Percentiles rank a stretch among this genome's conserved stretches.
These are phyloP conservation scores for Populus hybrid DNA, from an alignment of 441 rosid species.

Conservation along the genomic window DNA sequence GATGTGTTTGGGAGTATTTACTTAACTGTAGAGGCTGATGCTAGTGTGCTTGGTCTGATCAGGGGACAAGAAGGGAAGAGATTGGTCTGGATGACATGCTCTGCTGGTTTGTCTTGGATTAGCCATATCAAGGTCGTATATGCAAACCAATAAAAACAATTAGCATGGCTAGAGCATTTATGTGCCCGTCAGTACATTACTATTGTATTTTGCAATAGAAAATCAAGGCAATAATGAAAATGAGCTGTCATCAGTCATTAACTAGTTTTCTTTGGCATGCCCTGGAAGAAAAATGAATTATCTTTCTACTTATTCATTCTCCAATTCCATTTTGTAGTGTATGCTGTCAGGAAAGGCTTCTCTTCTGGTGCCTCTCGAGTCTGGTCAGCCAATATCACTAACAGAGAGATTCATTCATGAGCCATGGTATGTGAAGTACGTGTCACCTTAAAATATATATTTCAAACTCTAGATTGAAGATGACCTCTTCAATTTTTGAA, in stretches of 20 bases:
- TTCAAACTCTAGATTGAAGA: neutral
- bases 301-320: neutral
- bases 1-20: too few species aligned
- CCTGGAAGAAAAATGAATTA: neutral
- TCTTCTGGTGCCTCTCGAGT: neutral
- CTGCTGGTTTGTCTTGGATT: neutral
- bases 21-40: neutral
- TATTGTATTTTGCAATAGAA: neutral
- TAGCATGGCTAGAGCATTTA: neutral
- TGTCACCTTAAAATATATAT: neutral
- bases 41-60: neutral
- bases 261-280: neutral
- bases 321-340: neutral
- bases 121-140: neutral
- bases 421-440: neutral
- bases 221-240: neutral
- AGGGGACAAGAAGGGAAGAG: neutral
- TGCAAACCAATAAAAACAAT: neutral
- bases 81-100: neutral
- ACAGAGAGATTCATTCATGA: neutral
- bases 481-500: neutral
- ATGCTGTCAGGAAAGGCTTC: neutral
- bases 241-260: neutral
- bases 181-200: neutral
- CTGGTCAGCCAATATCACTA: neutral